phyloP scores from a whole-genome alignment of 768 basidiomycete species.

The Lactarius psammicola region DNA sequence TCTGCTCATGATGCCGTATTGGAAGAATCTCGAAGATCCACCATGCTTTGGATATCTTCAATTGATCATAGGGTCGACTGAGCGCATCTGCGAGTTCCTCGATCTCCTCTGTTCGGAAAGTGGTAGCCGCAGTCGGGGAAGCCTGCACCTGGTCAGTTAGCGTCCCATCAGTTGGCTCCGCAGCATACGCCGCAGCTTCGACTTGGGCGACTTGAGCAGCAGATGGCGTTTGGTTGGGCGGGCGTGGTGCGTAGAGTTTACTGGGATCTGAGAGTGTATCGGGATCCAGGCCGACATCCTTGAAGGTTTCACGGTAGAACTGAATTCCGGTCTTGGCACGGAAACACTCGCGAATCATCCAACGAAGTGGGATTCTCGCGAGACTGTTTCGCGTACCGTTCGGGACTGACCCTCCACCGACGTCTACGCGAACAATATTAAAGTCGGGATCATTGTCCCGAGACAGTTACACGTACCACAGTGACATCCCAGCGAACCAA shows the following conservation, averaged over 20 bases:
- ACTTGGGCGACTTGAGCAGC: background rate
- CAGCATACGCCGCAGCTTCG: background rate
- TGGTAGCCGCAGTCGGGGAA: slow-evolving; percentile 24
- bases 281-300: slow-evolving; percentile 36
- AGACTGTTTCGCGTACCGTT: slow-evolving; percentile 59
- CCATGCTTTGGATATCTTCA: slow-evolving; percentile 49
- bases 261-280: slow-evolving; percentile 20
- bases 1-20: slow-evolving; percentile 10
- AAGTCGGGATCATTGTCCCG: background rate
- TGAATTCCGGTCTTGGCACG: slow-evolving; percentile 45
- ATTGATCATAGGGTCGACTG: slow-evolving; percentile 54
- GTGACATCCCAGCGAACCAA: slow-evolving; percentile 78
- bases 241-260: slow-evolving; percentile 31
- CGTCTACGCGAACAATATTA: slow-evolving; percentile 43
- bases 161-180: slow-evolving; percentile 25
- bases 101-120: slow-evolving; percentile 50
- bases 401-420: slow-evolving; percentile 68
- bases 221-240: slow-evolving; percentile 10
- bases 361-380: slow-evolving; percentile 66
- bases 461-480: slow-evolving; percentile 46
- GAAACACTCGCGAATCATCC: slow-evolving; percentile 54
- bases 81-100: slow-evolving; percentile 63
- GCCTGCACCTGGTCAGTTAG: slow-evolving; percentile 20
- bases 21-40: slow-evolving; percentile 61
- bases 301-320: slow-evolving; percentile 37